Base-by-base conservation (phyloP, 2,329 filamentous ascomycete genomes). In the Polytolypa hystricis region DNA sequence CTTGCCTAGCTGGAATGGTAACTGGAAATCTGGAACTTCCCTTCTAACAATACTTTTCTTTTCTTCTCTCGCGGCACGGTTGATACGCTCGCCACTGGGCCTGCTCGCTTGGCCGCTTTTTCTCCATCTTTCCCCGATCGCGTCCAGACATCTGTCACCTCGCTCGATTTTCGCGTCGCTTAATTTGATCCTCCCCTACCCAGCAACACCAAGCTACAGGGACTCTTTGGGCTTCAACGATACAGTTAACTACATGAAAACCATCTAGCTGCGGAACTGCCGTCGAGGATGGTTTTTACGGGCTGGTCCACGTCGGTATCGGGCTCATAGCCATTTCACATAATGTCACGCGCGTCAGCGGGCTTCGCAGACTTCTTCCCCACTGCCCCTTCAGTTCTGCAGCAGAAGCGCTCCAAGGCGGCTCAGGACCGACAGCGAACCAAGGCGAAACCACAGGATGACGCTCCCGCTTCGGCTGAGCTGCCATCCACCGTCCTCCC, bases 291-390 rank as follows among this genome's bases (percentile, higher is more conserved):
- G 59, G 56, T 61, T 56, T 51, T 52, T 52, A 45, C 45, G 54
- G 48, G 47, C 51, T 43, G 49, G 45, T 49, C 46, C 41, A 39
- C 39, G 47, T 51, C 47, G 42, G 47, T 54, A 44, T 53, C 47
- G 53, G 57, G 58, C 56, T 57, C 55, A 48, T 62, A 62, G 59
- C 59, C 60, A 54, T 50, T 48, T 58, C 70, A 78, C 70, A 79
- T 67, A 66, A 84, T 83, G 81, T 84, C 84, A 77, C 84, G 82
- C 69, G 75, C 79, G 59, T 71, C 73, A 62, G 79, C 81, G 68
- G 79, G 79, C 66, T 87, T 86, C 71, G 82, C 81, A 65, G 78
- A 86, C 66, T 91, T 85, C 72, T 87, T 86, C 63, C 82, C 81
- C 50, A 77, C 80, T 57, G 83, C 81, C 55, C 81, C 83, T 49